These are phyloP conservation scores for Rosellinia necatrix DNA, from an alignment of 2,329 filamentous ascomycete genomes.

Conservation along the genomic window DNA sequence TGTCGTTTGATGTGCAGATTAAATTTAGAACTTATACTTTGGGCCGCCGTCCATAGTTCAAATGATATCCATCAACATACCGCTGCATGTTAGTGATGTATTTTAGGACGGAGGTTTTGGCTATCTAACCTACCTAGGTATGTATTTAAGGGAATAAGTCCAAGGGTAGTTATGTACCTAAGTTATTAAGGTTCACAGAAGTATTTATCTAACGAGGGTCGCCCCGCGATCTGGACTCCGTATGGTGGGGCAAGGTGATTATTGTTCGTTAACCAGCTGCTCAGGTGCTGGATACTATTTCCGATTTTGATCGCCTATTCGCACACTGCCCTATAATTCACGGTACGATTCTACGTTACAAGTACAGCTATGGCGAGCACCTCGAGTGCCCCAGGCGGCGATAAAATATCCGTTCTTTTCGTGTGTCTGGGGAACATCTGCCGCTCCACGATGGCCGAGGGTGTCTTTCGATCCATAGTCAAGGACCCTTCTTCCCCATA, in stretches of 20 bases:
- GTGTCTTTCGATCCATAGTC: slow-evolving; percentile 78
- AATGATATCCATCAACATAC: too few species aligned
- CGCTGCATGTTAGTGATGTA: too few species aligned
- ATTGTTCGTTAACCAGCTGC: too few species aligned
- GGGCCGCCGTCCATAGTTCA: too few species aligned
- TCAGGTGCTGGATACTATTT: not conserved
- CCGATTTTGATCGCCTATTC: not conserved
- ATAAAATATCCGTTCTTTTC: slow-evolving; percentile 76
- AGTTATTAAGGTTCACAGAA: not conserved
- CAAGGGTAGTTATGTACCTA: not conserved
- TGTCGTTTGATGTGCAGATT: too few species aligned
- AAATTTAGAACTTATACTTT: too few species aligned
- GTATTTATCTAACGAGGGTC: not conserved
- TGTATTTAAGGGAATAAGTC: too few species aligned
- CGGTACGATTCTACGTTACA: not conserved
- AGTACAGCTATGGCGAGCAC: slow-evolving; percentile 19
- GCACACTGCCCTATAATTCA: not conserved
- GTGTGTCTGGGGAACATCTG: slow-evolving; percentile 98
- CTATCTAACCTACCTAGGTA: too few species aligned
- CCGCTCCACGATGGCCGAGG: slow-evolving; percentile 92
- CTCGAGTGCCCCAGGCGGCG: slow-evolving; percentile 17
- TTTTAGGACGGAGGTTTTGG: too few species aligned
- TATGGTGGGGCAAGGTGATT: too few species aligned
- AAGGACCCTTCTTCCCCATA: slow-evolving; percentile 60
- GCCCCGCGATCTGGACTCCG: slow-evolving; percentile 15